Evolutionary conservation across 2,329 filamentous ascomycete genomes (phyloP), one percentile per base, ranked within the genome.

Genomic region (Aureobasidium subglaciale): DNA sequence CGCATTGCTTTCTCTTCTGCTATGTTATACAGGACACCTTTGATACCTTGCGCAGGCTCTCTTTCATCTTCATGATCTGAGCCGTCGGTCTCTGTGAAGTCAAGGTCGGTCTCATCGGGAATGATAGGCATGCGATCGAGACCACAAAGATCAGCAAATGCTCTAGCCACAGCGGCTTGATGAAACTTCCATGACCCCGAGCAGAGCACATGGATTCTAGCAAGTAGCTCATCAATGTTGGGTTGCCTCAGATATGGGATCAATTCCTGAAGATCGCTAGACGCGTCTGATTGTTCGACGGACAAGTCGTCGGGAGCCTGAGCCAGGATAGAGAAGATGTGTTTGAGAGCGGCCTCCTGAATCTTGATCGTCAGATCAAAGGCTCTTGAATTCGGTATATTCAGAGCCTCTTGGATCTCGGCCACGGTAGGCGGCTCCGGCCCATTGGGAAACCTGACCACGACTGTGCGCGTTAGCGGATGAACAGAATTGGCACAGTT

Each of bases 1-100:
- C 88, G 81, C 56, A 86, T 83, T 1, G 91, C 90, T 67, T 96
- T 91, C 62, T 97, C 90, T 70, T 96, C 91, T 0, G 91, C 95
- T 43, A 97, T 95, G 57, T 91, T 83, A 67, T 96, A 97, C 1
- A 97, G 78, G 2, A 96, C 77, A 25, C 65, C 63, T 56, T 68
- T 69, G 7, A 70, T 56, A 4, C 62, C 63, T 55, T 70, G 65
- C 22, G 60, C 64, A 3, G 64, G 64, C 42, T 67, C 64, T 32
- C 38, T 38, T 3, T 59, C 56, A 6, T 59, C 43, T 20, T 54
- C 56, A 15, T 53, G 50, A 2, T 57, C 59, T 8, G 63, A 61
- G 20, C 61, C 56, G 22, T 59, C 59, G 4, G 66, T 67, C 24
- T 66, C 65, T 6, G 61, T 62, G 11, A 58, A 38, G 1, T 52